Percentiles rank a stretch among this genome's conserved stretches.
phyloP scores from a whole-genome alignment of 73 alveolate species.

The Urostyla sp. region DNA sequence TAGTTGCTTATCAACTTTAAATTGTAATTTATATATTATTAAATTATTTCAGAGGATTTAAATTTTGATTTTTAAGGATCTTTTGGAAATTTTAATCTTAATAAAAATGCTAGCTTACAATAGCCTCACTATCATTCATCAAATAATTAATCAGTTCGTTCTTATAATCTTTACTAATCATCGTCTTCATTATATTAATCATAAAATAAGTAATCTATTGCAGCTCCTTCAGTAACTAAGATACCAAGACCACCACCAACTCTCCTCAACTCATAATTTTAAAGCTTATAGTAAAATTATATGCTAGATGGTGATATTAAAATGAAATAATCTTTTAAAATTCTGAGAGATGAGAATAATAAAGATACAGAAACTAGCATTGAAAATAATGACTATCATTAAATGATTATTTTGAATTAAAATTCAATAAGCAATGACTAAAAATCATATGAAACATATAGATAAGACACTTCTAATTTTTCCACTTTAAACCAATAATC shows the following conservation, averaged over 20 bases:
- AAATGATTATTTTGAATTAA: conserved; percentile 1
- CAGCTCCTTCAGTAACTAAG: neutral
- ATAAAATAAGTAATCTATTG: no score
- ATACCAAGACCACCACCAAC: conserved; percentile 15
- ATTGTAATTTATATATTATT: neutral
- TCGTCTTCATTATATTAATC: no score
- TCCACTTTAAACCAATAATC: conserved; percentile 3
- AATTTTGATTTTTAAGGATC: conserved; percentile 38
- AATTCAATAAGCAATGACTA: neutral
- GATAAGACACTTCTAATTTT: neutral
- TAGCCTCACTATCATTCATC: no score
- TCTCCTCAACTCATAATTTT: conserved; percentile 21
- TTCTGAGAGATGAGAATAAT: neutral
- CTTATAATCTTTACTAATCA: no score
- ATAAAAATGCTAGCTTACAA: no score
- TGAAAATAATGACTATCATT: neutral
- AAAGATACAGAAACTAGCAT: neutral
- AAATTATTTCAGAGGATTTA: conserved; percentile 16
- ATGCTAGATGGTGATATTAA: neutral
- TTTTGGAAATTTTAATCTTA: conserved; percentile 16
- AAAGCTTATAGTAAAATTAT: neutral
- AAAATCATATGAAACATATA: no score
- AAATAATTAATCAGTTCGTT: no score
- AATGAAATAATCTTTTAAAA: neutral
- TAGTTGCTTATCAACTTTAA: neutral